phyloP scores from a whole-genome alignment of 2,329 filamentous ascomycete species.

The Scedosporium dehoogii region DNA sequence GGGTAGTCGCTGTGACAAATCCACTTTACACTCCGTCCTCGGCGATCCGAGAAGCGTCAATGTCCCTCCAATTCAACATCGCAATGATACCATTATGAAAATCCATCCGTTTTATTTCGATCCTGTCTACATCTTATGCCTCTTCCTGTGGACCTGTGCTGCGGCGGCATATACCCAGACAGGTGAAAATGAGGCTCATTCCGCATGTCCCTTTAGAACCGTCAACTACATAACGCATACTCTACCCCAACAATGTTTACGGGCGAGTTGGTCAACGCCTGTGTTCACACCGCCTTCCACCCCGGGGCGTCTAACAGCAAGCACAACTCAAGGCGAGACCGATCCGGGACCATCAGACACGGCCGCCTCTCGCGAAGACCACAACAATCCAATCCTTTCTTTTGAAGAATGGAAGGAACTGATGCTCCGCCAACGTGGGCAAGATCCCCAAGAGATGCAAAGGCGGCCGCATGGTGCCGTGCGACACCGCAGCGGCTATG shows the following conservation, averaged over 20 bases:
- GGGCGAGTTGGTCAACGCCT: conserved; percentile 41
- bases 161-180: not conserved
- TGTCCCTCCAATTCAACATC: too few species aligned
- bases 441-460: conserved; percentile 47
- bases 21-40: too few species aligned
- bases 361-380: conserved; percentile 14
- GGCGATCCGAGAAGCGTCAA: too few species aligned
- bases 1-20: too few species aligned
- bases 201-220: conserved; percentile 25
- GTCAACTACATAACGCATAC: conserved; percentile 77
- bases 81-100: too few species aligned
- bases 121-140: not conserved
- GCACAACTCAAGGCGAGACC: conserved; percentile 6
- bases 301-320: conserved; percentile 1
- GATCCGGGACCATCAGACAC: not conserved
- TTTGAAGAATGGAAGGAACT: conserved; percentile 98
- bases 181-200: not conserved
- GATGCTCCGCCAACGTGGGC: conserved; percentile 77
- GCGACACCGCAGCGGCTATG: not conserved
- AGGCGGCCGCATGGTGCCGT: not conserved
- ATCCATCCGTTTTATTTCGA: not conserved
- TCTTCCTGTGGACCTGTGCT: too few species aligned
- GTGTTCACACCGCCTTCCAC: not conserved
- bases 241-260: conserved; percentile 65
- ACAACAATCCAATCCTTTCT: conserved; percentile 61